Percentiles rank a stretch among this genome's conserved stretches.
These are phyloP conservation scores for Senna tora DNA, from an alignment of 306 rosid species.

Conservation along the genomic window DNA sequence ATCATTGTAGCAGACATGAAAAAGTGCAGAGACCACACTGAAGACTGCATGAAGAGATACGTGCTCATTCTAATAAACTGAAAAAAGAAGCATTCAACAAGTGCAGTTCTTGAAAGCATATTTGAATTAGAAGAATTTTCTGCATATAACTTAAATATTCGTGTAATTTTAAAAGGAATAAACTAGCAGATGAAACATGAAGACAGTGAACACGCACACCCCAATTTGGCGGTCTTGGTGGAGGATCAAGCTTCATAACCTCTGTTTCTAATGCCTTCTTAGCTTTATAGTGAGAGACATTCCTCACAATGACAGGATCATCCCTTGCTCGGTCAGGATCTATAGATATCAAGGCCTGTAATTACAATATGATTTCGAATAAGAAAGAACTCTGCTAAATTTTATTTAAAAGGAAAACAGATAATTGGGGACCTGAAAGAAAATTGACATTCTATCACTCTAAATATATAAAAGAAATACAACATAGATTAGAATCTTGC, in stretches of 20 bases:
- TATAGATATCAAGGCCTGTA: conserved; percentile 79
- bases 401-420: conserved; percentile 9
- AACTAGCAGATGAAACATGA: conserved; percentile 29
- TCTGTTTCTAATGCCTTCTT: conserved; percentile 83
- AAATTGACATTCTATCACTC: conserved; percentile 17
- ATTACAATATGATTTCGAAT: conserved; percentile 32
- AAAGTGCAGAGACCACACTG: not conserved
- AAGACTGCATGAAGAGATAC: not conserved
- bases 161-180: conserved; percentile 5
- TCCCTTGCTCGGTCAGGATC: conserved; percentile 93
- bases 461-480: not conserved
- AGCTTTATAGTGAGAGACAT: conserved; percentile 82
- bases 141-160: conserved; percentile 19
- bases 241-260: conserved; percentile 88
- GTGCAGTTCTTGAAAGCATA: conserved; percentile 18
- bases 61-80: conserved; percentile 11
- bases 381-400: conserved; percentile 25
- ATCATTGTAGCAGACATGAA: not conserved
- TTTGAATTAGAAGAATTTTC: conserved; percentile 19
- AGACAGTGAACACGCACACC: conserved; percentile 65
- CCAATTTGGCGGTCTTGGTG: conserved; percentile 89
- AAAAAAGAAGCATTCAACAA: conserved; percentile 18
- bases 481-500: conserved; percentile 15
- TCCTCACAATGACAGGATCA: conserved; percentile 86
- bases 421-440: not conserved